Base-by-base conservation (phyloP, 2,329 filamentous ascomycete species). In the Colletotrichum cuscutae region DNA sequence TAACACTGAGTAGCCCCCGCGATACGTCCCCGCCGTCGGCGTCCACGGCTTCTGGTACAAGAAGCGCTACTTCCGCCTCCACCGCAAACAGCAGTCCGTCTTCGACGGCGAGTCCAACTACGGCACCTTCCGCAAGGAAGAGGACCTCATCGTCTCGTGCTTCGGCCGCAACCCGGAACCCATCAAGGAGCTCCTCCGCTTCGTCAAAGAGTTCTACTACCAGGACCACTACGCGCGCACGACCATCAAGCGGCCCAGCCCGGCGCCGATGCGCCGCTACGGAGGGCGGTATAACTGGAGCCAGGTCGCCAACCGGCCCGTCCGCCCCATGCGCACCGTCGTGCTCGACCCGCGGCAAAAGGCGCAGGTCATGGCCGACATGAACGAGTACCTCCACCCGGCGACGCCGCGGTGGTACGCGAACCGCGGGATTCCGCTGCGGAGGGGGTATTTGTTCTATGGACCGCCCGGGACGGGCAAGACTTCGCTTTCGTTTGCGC, bases 371-470 rank as follows among this genome's bases (percentile, higher is more conserved):
- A 82, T 95, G 11, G 84, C 84, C 30, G 94, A 97, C 77, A 92
- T 96, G 77, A 93, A 94, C 76, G 93, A 95, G 76, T 96, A 94
- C 75, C 85, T 97, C 0, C 90, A 94, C 66, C 93, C 93, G 0
- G 84, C 86, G 1, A 94, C 91, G 0, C 89, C 90, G 1, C 86
- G 87, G 11, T 96, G 93, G 92, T 96, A 96, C 77, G 90, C 92
- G 0, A 90, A 90, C 60, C 86, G 93, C 2, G 94, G 94, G 0
- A 94, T 96, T 35, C 93, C 93, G 0, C 91, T 95, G 65, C 87
- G 94, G 0, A 84, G 94, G 35, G 94, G 94, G 0, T 96, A 95
- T 77, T 86, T 96, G 0, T 94, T 96, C 75, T 88, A 94, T 76
- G 94, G 94, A 0, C 92, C 92, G 0, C 93, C 93, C 0, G 93